Base-by-base conservation (phyloP, 768 basidiomycete species). In the Rhizopogon rudus region DNA sequence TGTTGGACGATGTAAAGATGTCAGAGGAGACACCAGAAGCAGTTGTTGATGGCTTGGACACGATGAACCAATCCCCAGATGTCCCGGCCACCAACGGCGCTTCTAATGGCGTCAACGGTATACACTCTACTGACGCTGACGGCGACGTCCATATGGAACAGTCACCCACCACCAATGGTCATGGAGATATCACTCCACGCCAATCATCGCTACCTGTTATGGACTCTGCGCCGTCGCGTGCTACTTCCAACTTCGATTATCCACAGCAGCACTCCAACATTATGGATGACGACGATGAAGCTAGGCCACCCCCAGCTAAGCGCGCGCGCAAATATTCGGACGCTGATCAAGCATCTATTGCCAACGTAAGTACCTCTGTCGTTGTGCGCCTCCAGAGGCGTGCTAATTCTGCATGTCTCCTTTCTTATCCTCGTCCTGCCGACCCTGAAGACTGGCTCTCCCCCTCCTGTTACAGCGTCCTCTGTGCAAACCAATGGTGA, bases 261-360 rank as follows among this genome's bases (percentile, higher is more conserved):
- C 67, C 71, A 33, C 64, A 61, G 22, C 76, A 75, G 44, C 61
- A 50, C 16, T 48, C 45, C 0, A 46, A 37, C 41, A 3, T 31
- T 4, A 61, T 62, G 13, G 51, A 22, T 12, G 69, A 62, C 29
- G 57, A 82, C 61, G 83, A 85, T 56, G 83, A 85, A 58, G 76
- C 81, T 55, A 73, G 77, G 57, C 87, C 85, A 13, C 88, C 87
- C n/a, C 91, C 91, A 29, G 87, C 89, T 57, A 93, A 93, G 79
- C 81, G 91, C 58, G 80, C 88, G 29, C 75, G 91, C 61, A 84
- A 84, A 72, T 75, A 82, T 62, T 89, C 87, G 45, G 88, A 93
- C 67, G 83, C 83, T 33, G 86, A 89, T 73, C 80, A 81, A 67
- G 85, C 86, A 45, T 87, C 87, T 14, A 72, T 86, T 62, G 80